Conservation (phyloP, 768 basidiomycete genomes). For the Strobilomyces confusus region DNA sequence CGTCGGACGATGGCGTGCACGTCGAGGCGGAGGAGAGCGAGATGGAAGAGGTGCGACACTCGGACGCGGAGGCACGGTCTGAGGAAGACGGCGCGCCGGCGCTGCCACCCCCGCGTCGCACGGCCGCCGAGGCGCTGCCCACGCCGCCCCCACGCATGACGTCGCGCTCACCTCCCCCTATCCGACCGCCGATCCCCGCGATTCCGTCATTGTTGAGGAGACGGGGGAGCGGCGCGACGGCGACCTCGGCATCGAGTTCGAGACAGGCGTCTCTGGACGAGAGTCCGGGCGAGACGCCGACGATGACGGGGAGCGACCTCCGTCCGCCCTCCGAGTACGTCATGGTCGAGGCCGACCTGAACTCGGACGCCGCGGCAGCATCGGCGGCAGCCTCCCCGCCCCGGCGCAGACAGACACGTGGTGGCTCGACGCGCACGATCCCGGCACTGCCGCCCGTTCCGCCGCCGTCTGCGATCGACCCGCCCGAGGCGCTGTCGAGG, state of each 20-base stretch:
- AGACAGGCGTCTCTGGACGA: slow-evolving; percentile 38
- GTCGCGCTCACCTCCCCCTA: slow-evolving; percentile 31
- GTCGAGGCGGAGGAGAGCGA: slow-evolving; percentile 74
- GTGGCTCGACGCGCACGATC: slow-evolving; percentile 13
- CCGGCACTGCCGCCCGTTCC: slow-evolving; percentile 34
- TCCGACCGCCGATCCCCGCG: slow-evolving; percentile 36
- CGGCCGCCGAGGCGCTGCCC: slow-evolving; percentile 34
- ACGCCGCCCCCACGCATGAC: slow-evolving; percentile 45
- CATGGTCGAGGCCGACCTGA: slow-evolving; percentile 54
- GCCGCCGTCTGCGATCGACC: slow-evolving; percentile 35
- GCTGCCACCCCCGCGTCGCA: slow-evolving; percentile 49
- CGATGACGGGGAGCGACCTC: neutral
- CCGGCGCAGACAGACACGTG: slow-evolving; percentile 36
- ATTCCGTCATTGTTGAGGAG: slow-evolving; percentile 33
- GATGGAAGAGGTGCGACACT: slow-evolving; percentile 60
- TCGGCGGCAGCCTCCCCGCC: slow-evolving; percentile 32
- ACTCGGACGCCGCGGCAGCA: slow-evolving; percentile 23
- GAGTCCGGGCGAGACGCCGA: slow-evolving; percentile 7
- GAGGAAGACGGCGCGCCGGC: slow-evolving; percentile 43
- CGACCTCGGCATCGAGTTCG: slow-evolving; percentile 32
- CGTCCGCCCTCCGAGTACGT: slow-evolving; percentile 51
- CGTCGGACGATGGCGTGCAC: slow-evolving; percentile 58
- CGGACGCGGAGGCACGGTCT: slow-evolving; percentile 40
- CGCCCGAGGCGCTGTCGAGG: slow-evolving; percentile 34
- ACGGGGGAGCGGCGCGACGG: slow-evolving; percentile 34